Base-by-base conservation (phyloP, 164 flowering plant genomes). In the Platanus orientalis region DNA sequence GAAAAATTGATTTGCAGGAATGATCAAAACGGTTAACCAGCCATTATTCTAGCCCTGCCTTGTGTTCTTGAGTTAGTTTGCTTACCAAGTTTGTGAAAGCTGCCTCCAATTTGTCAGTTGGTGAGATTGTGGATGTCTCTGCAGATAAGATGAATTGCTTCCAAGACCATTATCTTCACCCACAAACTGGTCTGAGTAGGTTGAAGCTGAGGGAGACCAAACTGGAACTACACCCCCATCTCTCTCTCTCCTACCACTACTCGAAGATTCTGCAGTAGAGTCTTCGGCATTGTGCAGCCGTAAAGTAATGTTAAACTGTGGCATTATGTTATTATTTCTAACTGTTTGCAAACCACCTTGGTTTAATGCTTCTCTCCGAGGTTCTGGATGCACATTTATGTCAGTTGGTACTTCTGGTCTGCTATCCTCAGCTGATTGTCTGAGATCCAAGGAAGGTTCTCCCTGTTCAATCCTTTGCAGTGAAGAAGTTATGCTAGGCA, bases 11-110 rank as follows among this genome's bases (percentile, higher is more conserved):
- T 20, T 6, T 21, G 25, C 25, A 49, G 11, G 52, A 7, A 49
- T 49, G 0, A 11, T n/a, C 24, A 6, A 49, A 21, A 20, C 2
- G 52, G 24, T 49, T 49, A 21, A 5, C 4, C 7, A 21, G 52
- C 25, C 25, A 6, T 49, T 20, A 20, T 49, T 49, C 25, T 49
- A 61, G 21, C 4, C 45, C 23, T 51, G 36, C 42, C 42, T 34
- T 2, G 28, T 52, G 52, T 40, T 50, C 27, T 32, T 27, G n/a
- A 24, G 25, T 56, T 54, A 58, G 36, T 40, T 20, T 47, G 50
- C 83, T 82, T 81, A 94, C 95, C 97, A 92, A 59, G 93, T 86
- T 72, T 90, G 97, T 69, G 98, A 84, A 69, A 89, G 85, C 70
- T 77, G 82, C 65, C 81, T 81, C 86, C 86, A 87, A 69, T 81